A percentile compares a stretch with the other conserved stretches of the same genome.
phyloP scores from a whole-genome alignment of 257 asterid genomes.

The Capsicum baccatum region DNA sequence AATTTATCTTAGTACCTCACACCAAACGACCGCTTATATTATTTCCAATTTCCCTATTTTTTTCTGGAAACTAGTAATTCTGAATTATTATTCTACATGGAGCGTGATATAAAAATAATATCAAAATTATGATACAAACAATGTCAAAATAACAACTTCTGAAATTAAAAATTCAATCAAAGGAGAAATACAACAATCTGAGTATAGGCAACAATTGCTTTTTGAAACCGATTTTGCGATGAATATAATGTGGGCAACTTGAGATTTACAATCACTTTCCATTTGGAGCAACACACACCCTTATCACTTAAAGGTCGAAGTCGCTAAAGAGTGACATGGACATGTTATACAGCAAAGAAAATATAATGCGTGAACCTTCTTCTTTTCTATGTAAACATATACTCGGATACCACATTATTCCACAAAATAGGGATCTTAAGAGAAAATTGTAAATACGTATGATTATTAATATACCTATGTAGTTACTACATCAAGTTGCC shows the following conservation, averaged over 20 bases:
- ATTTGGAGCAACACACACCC: not conserved
- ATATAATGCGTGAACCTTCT: conserved; percentile 8
- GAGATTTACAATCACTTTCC: not conserved
- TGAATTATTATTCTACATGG: not conserved
- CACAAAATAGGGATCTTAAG: not conserved
- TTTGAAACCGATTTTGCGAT: not conserved
- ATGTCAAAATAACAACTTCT: not conserved
- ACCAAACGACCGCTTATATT: no score
- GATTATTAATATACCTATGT: not conserved
- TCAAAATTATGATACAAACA: not conserved
- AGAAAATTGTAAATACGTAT: not conserved
- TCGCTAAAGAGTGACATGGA: not conserved
- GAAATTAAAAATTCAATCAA: not conserved
- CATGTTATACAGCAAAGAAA: not conserved
- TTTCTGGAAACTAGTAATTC: not conserved
- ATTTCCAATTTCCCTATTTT: no score
- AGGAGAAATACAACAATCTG: not conserved
- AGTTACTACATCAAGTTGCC: no score
- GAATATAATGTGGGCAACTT: not conserved
- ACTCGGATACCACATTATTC: not conserved
- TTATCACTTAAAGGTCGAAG: not conserved
- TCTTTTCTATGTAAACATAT: not conserved
- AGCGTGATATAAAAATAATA: not conserved
- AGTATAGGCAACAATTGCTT: not conserved
- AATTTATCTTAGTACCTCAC: no score